phyloP scores from a whole-genome alignment of 1,284 basidiomycete genomes.

The Hymenochaete sp. region DNA sequence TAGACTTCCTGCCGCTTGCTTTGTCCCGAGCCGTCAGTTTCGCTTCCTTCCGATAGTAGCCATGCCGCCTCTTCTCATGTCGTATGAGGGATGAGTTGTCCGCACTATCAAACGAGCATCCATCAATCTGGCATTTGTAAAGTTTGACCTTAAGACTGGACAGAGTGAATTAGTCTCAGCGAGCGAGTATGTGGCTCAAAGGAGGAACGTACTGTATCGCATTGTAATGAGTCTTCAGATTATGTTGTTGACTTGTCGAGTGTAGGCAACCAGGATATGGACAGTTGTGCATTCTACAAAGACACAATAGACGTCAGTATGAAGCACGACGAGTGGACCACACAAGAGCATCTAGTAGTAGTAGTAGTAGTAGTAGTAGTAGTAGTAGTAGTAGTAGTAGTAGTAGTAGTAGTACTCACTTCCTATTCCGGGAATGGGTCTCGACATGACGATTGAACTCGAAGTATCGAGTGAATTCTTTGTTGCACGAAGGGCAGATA shows the following conservation, averaged over 20 bases:
- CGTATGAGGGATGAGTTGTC: not conserved
- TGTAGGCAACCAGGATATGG: not conserved
- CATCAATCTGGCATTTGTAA: not conserved
- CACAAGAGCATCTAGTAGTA: no score
- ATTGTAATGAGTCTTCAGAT: not conserved
- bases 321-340: no score
- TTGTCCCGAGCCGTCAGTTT: no score
- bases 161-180: not conserved
- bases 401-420: no score
- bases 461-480: no score
- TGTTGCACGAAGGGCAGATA: no score
- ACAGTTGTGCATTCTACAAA: not conserved
- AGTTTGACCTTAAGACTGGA: not conserved
- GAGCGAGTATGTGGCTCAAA: not conserved
- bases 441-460: no score
- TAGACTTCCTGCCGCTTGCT: no score
- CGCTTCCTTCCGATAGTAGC: constrained; percentile 2
- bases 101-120: not conserved
- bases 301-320: no score
- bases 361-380: no score
- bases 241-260: not conserved
- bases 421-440: no score
- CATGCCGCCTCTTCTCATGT: constrained; percentile 1
- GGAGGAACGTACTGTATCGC: not conserved
- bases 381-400: no score